phyloP scores from a whole-genome alignment of 139 green algal genomes.

The Closterium sp. region DNA sequence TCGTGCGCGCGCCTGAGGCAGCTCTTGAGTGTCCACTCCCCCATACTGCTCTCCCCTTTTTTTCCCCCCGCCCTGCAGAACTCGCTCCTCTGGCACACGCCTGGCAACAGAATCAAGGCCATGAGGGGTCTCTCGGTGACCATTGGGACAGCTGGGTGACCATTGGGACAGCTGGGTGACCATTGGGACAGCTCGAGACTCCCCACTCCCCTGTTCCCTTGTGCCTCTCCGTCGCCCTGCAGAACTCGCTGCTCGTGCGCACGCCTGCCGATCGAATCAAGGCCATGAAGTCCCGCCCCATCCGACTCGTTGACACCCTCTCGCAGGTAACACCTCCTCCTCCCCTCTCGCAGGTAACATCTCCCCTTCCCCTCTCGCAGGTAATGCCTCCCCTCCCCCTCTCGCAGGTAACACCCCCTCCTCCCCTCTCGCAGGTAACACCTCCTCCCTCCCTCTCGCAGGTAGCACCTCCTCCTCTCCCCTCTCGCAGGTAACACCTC shows the following conservation, averaged over 20 bases:
- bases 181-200: too few relatives aligned
- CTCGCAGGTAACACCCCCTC: background rate
- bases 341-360: background rate
- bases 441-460: background rate
- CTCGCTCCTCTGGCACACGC: too few relatives aligned
- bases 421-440: background rate
- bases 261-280: slow-evolving; percentile 6
- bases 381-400: background rate
- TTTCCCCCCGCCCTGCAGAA: too few relatives aligned
- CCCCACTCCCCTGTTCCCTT: background rate
- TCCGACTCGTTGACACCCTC: background rate
- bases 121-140: too few relatives aligned
- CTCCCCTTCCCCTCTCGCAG: background rate
- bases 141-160: too few relatives aligned
- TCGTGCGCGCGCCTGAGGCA: too few relatives aligned
- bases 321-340: background rate
- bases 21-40: too few relatives aligned
- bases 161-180: too few relatives aligned
- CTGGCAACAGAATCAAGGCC: too few relatives aligned
- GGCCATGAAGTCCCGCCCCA: background rate
- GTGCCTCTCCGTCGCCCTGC: background rate
- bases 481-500: too few relatives aligned
- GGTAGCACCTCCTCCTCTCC: too few relatives aligned
- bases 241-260: background rate
- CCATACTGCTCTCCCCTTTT: too few relatives aligned